phyloP scores from a whole-genome alignment of 2,329 filamentous ascomycete genomes.

The Diaporthe ampelina region DNA sequence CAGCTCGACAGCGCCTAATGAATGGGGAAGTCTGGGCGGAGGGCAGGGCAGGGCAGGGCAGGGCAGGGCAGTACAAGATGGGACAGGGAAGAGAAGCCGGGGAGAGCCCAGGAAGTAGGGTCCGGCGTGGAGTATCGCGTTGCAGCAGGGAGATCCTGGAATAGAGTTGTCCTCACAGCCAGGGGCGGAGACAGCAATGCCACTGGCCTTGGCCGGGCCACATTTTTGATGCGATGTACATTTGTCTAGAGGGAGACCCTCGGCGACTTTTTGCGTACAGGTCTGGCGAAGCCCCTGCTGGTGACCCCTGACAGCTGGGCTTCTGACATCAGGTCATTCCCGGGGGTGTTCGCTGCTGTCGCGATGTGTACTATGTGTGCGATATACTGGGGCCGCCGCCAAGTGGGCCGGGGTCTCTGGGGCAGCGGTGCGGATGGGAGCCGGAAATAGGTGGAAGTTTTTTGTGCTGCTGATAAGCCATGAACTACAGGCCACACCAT shows the following conservation, averaged over 20 bases:
- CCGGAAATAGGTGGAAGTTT: conserved; percentile 26
- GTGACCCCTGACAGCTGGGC: conserved; percentile 12
- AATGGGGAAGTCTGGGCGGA: conserved; percentile 24
- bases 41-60: conserved; percentile 14
- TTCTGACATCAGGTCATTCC: conserved; percentile 33
- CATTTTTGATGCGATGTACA: conserved; percentile 25
- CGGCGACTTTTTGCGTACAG: background rate
- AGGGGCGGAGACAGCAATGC: conserved; percentile 33
- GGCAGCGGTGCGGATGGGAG: conserved; percentile 19
- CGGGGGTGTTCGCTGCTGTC: conserved; percentile 2
- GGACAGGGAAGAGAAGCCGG: conserved; percentile 15
- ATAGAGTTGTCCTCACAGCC: conserved; percentile 22
- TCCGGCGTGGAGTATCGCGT: conserved; percentile 13
- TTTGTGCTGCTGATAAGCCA: conserved; percentile 23
- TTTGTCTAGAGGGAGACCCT: conserved; percentile 14
- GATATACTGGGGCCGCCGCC: conserved; percentile 14
- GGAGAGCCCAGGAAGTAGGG: conserved; percentile 20
- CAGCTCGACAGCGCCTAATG: conserved; percentile 36
- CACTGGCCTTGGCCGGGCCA: conserved; percentile 29
- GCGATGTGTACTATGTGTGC: conserved; percentile 2
- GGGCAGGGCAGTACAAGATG: background rate
- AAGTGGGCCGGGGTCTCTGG: conserved; percentile 28
- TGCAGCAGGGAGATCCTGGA: conserved; percentile 13
- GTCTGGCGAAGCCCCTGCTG: conserved; percentile 12
- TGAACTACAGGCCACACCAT: conserved; percentile 6